Conservation (phyloP, 495 filamentous ascomycete genomes). For the Daldinia concentrica region DNA sequence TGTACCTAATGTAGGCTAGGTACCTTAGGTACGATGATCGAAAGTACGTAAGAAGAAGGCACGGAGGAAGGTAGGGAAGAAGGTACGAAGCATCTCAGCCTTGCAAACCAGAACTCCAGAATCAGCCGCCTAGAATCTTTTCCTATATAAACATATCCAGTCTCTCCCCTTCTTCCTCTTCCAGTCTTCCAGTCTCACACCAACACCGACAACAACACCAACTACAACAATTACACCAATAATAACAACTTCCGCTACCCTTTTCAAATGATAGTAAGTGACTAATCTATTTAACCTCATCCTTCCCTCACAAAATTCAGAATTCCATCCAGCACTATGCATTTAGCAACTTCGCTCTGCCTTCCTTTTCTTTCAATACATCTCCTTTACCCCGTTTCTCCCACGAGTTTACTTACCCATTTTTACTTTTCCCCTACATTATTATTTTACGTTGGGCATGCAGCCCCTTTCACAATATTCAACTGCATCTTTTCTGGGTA, state of each 20-base stretch:
- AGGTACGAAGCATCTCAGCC: neutral
- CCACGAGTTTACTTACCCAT: neutral
- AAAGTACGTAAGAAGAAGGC: neutral
- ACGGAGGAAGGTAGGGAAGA: neutral
- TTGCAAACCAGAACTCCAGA: neutral
- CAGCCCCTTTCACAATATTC: too few relatives aligned
- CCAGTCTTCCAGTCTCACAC: neutral
- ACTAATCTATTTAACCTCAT: neutral
- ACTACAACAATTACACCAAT: neutral
- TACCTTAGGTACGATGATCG: too few relatives aligned
- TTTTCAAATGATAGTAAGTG: neutral
- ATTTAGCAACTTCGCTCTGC: neutral
- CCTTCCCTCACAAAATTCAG: neutral
- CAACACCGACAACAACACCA: neutral
- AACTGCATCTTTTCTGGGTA: too few relatives aligned
- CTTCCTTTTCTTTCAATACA: neutral
- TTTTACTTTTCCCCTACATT: neutral
- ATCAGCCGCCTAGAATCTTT: neutral
- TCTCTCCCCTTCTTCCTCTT: neutral
- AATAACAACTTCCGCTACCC: neutral
- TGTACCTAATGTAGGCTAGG: too few relatives aligned
- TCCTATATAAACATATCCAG: neutral
- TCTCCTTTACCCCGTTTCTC: neutral
- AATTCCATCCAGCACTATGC: neutral
- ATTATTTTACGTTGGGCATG: neutral